Base-by-base conservation (phyloP, 2,329 filamentous ascomycete species). In the Penicillium verrucosum region DNA sequence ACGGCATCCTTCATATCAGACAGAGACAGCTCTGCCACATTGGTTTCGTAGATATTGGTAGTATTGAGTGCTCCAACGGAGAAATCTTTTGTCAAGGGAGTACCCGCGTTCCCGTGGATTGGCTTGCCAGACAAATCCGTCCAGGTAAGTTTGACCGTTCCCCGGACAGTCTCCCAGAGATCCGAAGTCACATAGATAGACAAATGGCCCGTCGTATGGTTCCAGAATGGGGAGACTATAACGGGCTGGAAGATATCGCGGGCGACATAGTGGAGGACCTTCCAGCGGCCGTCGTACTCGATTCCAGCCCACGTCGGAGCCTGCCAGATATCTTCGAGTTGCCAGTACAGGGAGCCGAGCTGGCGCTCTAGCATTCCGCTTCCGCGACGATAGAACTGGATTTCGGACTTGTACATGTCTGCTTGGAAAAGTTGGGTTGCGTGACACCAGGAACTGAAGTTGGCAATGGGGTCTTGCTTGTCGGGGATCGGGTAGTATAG, bases 381-480 rank as follows among this genome's bases (percentile, higher is more conserved):
- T 0, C 85, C 85, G 5, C 81, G 75, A 5, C 85, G 78, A 64
- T 87, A 87, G 70, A 83, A 86, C 51, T 82, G 77, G 16, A 87
- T 86, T 68, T 87, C 78, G 2, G 74, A 78, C 40, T 79, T 81
- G 69, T 87, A 86, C 67, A 82, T 82, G 60, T 86, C 83, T 3
- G 84, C 83, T 66, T 87, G 85, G 74, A 86, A 87, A 10, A 86
- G 76, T 65, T 87, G 85, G 0, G 84, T 87, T 0, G 83, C 79
- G 56, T 82, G 80, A 56, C 80, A 83, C 85, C 85, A 87, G 3
- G 82, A 78, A 2, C 79, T 81, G 68, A 87, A 87, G 61, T 87
- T 86, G 14, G 80, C 82, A 0, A 82, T 58, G 0, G 78, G 61
- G 58, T 86, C 77, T 0, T 74, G 67, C 59, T 85, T 83, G 62